Percentiles rank a stretch among this genome's conserved stretches.
Conservation (phyloP, 495 filamentous ascomycete genomes). For the Penicillium atrosanguineum region DNA sequence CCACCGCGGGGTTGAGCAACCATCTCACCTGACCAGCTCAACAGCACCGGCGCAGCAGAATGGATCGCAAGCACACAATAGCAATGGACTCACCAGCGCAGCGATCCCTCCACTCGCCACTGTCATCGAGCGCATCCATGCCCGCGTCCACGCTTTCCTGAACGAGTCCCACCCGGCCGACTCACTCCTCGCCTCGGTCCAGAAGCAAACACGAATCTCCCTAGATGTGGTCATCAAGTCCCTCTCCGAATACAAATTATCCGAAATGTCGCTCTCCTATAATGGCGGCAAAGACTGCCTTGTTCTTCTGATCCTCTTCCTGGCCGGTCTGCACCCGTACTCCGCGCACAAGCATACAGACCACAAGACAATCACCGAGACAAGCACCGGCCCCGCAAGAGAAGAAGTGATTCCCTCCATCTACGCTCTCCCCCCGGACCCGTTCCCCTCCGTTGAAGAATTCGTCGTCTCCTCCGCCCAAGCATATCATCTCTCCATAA, state of each 20-base stretch:
- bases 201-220: conserved; percentile 68
- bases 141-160: conserved; percentile 68
- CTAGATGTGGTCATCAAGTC: conserved; percentile 71
- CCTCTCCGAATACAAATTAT: conserved; percentile 66
- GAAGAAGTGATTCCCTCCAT: conserved; percentile 63
- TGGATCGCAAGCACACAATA: conserved; percentile 6
- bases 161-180: conserved; percentile 52
- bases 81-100: neutral
- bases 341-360: conserved; percentile 8
- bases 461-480: conserved; percentile 67
- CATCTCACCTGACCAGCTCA: conserved; percentile 3
- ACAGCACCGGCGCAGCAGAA: conserved; percentile 8
- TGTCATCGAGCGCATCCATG: conserved; percentile 61
- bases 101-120: conserved; percentile 27
- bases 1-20: conserved; percentile 15
- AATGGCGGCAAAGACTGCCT: conserved; percentile 99
- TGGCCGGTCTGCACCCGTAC: conserved; percentile 58
- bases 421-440: conserved; percentile 77
- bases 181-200: conserved; percentile 59
- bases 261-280: conserved; percentile 86
- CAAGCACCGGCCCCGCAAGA: neutral
- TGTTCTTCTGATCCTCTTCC: conserved; percentile 84
- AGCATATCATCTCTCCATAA: conserved; percentile 73
- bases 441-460: conserved; percentile 79
- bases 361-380: neutral